These are phyloP conservation scores for Blastobotrys apis DNA, from an alignment of 1,139 yeast genomes.

Conservation along the genomic window DNA sequence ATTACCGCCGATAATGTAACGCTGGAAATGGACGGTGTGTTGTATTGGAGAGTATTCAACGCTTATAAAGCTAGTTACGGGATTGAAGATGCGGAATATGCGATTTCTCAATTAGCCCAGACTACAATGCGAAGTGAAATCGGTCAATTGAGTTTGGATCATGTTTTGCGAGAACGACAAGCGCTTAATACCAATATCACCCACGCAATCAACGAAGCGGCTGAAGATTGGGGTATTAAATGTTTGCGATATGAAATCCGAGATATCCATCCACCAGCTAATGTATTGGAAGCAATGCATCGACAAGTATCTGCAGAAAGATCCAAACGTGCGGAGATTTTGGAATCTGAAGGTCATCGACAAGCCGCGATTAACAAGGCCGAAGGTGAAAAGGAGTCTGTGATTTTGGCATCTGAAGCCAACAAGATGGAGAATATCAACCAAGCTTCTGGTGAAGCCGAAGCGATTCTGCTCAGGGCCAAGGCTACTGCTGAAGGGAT, in stretches of 20 bases:
- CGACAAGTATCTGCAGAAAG: conserved; percentile 85
- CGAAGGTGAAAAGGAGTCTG: conserved; percentile 71
- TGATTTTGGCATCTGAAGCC: conserved; percentile 70
- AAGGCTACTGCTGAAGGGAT: conserved; percentile 74
- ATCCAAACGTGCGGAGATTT: conserved; percentile 78
- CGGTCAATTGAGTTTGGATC: conserved; percentile 75
- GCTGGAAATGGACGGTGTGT: conserved; percentile 77
- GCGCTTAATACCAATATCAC: conserved; percentile 68
- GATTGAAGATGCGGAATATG: conserved; percentile 83
- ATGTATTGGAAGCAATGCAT: conserved; percentile 89
- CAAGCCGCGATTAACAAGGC: conserved; percentile 76
- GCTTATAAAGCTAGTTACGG: conserved; percentile 86
- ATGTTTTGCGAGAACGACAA: conserved; percentile 73
- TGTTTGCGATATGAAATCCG: conserved; percentile 83
- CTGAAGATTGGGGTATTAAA: conserved; percentile 80
- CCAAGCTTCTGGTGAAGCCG: conserved; percentile 65
- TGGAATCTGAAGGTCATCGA: conserved; percentile 81
- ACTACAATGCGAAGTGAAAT: conserved; percentile 89
- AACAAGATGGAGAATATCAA: conserved; percentile 58
- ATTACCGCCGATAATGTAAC: conserved; percentile 85
- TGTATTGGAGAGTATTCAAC: conserved; percentile 72
- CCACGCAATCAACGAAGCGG: conserved; percentile 76
- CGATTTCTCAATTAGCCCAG: conserved; percentile 80
- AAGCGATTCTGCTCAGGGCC: conserved; percentile 63
- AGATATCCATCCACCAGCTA: conserved; percentile 82